A percentile compares a stretch with the other conserved stretches of the same genome.
phyloP scores from a whole-genome alignment of 495 filamentous ascomycete species.

The Chaetomium tenue region DNA sequence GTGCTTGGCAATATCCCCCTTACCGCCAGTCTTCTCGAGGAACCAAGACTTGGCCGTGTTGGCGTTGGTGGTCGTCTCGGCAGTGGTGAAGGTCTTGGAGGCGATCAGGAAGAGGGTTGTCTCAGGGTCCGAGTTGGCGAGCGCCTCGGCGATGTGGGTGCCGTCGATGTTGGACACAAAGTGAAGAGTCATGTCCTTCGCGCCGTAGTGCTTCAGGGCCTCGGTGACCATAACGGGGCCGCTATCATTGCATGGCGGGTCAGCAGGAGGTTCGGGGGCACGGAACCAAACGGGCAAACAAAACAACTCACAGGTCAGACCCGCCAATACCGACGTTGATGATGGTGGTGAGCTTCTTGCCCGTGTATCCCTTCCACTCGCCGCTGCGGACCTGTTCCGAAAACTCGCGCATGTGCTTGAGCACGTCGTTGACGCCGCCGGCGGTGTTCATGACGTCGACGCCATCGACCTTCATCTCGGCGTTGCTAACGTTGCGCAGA shows the following conservation, averaged over 20 bases:
- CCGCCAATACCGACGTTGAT: constrained; percentile 98
- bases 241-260: constrained; percentile 43
- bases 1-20: constrained; percentile 93
- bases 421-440: constrained; percentile 76
- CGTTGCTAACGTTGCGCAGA: constrained; percentile 79
- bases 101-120: constrained; percentile 97
- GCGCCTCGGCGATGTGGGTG: constrained; percentile 93
- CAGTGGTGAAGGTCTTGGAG: constrained; percentile 99
- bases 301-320: constrained; percentile 79
- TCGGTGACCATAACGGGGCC: constrained; percentile 99
- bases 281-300: not conserved
- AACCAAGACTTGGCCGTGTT: constrained; percentile 97
- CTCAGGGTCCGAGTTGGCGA: constrained; percentile 85
- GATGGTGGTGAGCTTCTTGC: constrained; percentile 94
- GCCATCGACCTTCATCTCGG: constrained; percentile 89
- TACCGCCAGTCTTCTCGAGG: constrained; percentile 68
- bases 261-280: not conserved
- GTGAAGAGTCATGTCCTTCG: constrained; percentile 80
- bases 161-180: constrained; percentile 99
- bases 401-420: constrained; percentile 97
- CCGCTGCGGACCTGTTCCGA: constrained; percentile 90
- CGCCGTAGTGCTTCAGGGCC: constrained; percentile 89
- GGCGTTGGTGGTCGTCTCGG: constrained; percentile 94
- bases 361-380: constrained; percentile 97
- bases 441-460: constrained; percentile 81